Base-by-base conservation (phyloP, 1,139 yeast species). In the Williopsis jadinii region DNA sequence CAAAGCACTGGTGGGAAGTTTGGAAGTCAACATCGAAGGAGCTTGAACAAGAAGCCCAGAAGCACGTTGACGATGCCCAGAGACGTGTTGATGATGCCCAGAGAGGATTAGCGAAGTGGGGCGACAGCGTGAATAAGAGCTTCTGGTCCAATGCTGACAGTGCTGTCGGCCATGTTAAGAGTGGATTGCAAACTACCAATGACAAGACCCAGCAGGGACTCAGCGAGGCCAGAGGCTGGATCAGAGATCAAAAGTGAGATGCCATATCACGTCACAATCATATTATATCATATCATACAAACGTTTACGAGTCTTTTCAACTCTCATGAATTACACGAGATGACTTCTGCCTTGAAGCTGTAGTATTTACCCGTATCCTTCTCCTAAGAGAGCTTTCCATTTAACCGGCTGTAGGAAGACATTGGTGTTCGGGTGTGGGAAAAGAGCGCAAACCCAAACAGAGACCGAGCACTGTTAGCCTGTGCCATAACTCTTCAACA, bases 1-100 rank as follows among this genome's bases (percentile, higher is more conserved):
- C 60, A 30, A 51, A 54, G 6, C 55, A 56, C 32, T 63, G 69
- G 69, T 58, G 59, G 40, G 44, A 53, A 11, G 61, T 63, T 63
- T 59, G 63, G 15, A 41, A 53, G 28, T 51, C 54, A 33, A 53
- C 55, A 34, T 61, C 66, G 34, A 53, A 60, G 43, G 58, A 60
- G 39, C 43, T 55, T 36, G 63, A 63, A 42, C 57, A 50, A 5
- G 56, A 59, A 28, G 62, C 68, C 9, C 56, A 59, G 45, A 49
- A 48, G 32, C 54, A 60, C 31, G 57, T 56, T 34, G 59, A 56
- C n/a, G 52, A 50, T 3, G 62, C 66, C 3, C 51, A 57, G 41
- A 41, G 39, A n/a, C 51, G 59, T 31, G 40, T 58, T 11, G 40
- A 48, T 27, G 53, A 56, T 15, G 62, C 64, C 42, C 41, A 49